Percentiles rank a stretch among this genome's conserved stretches.
These are phyloP conservation scores for Amaranthus tricolor DNA, from an alignment of 179 eudicot species.

Conservation along the genomic window DNA sequence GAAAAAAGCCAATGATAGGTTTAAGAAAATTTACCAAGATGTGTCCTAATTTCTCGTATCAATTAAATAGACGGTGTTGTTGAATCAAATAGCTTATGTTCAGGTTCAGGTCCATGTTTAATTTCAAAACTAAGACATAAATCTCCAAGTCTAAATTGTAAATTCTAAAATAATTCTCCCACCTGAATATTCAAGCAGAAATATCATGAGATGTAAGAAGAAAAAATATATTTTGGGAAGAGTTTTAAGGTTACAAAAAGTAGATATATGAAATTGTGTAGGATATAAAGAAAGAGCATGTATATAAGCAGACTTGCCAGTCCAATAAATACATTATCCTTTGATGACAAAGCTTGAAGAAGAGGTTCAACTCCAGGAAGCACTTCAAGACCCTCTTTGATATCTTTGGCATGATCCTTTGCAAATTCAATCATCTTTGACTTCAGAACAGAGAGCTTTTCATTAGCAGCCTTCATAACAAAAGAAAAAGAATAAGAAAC, in stretches of 20 bases:
- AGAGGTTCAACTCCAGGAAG: constrained; percentile 29
- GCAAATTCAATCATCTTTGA: constrained; percentile 30
- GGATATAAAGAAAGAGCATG: not conserved
- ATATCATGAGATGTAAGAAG: not conserved
- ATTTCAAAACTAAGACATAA: not conserved
- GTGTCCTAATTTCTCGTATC: no score
- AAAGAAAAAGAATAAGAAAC: not conserved
- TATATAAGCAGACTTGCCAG: constrained; percentile 16
- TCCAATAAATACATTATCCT: constrained; percentile 18
- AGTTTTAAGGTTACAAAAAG: not conserved
- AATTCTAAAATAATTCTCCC: not conserved
- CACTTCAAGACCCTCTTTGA: constrained; percentile 27
- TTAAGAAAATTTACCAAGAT: no score
- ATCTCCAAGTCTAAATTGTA: not conserved
- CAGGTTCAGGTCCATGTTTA: not conserved
- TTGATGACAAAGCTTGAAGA: constrained; percentile 26
- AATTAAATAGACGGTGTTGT: not conserved
- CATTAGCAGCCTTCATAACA: constrained; percentile 19
- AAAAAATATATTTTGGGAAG: not conserved
- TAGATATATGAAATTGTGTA: not conserved
- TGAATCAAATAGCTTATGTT: not conserved
- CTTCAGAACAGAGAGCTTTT: constrained; percentile 22
- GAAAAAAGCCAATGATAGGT: not conserved
- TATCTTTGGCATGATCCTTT: constrained; percentile 14
- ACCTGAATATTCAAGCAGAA: not conserved